Evolutionary conservation across 2,329 filamentous ascomycete genomes (phyloP).

Genomic region (Paramyrothecium roridum): DNA sequence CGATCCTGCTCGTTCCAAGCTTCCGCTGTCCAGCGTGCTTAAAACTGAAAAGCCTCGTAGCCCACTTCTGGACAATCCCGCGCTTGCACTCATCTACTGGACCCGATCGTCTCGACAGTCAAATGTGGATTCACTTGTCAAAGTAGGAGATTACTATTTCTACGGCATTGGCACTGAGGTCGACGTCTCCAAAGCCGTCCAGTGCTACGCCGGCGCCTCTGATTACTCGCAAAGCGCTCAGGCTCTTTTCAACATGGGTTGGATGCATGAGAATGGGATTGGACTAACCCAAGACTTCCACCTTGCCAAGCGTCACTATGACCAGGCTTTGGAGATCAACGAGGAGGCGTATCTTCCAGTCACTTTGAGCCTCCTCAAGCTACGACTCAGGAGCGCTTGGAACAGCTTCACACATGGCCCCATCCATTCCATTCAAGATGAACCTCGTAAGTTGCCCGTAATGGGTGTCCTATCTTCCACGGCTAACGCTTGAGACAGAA

Average conservation of each 20-base stretch:
- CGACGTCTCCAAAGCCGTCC: slow-evolving; percentile 82
- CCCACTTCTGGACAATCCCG: slow-evolving; percentile 47
- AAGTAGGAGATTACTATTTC: slow-evolving; percentile 98
- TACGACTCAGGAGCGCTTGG: slow-evolving; percentile 86
- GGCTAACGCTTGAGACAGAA: slow-evolving; percentile 44
- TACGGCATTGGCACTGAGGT: slow-evolving; percentile 69
- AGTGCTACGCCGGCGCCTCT: slow-evolving; percentile 88
- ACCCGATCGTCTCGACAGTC: slow-evolving; percentile 89
- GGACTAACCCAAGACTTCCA: slow-evolving; percentile 94
- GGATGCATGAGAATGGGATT: slow-evolving; percentile 99
- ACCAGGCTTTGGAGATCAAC: slow-evolving; percentile 87
- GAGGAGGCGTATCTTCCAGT: slow-evolving; percentile 92
- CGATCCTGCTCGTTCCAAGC: slow-evolving; percentile 63
- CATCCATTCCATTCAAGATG: slow-evolving; percentile 88
- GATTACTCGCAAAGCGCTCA: slow-evolving; percentile 92
- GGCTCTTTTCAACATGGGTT: slow-evolving; percentile 93
- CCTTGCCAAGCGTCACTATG: slow-evolving; percentile 93
- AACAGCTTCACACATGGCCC: slow-evolving; percentile 88
- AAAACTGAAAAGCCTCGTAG: slow-evolving; percentile 32
- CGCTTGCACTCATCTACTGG: slow-evolving; percentile 85
- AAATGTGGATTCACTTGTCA: slow-evolving; percentile 91
- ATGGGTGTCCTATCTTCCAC: neutral
- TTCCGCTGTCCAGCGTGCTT: slow-evolving; percentile 38
- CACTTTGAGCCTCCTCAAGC: slow-evolving; percentile 79
- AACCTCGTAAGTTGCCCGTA: slow-evolving; percentile 62